phyloP scores from a whole-genome alignment of 2,329 filamentous ascomycete genomes.

The Aspergillus hortae region DNA sequence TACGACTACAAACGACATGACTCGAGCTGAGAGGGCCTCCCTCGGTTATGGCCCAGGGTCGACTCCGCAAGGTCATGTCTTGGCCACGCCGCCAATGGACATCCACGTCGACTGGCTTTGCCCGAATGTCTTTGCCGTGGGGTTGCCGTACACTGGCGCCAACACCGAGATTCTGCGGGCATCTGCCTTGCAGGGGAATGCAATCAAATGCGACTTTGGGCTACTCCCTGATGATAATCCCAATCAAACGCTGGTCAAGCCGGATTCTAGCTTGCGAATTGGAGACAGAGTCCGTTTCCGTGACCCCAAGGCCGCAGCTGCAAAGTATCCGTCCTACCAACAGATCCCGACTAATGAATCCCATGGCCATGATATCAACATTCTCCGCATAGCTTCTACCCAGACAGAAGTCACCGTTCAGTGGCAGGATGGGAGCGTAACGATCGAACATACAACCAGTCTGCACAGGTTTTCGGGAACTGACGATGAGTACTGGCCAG shows the following conservation, averaged over 20 bases:
- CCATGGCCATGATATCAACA: slow-evolving; percentile 57
- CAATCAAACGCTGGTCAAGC: slow-evolving; percentile 3
- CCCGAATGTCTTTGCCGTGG: slow-evolving; percentile 31
- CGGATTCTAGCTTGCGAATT: slow-evolving; percentile 35
- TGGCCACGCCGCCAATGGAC: slow-evolving; percentile 46
- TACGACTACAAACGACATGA: slow-evolving; percentile 51
- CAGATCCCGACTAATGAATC: slow-evolving; percentile 46
- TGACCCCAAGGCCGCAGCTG: slow-evolving; percentile 48
- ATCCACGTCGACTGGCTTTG: slow-evolving; percentile 54
- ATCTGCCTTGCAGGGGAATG: slow-evolving; percentile 15
- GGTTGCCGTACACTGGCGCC: slow-evolving; percentile 15
- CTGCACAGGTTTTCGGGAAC: slow-evolving; percentile 29
- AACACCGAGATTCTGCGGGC: slow-evolving; percentile 16
- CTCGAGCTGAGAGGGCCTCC: slow-evolving; percentile 49
- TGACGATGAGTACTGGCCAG: slow-evolving; percentile 57
- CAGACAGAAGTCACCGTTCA: slow-evolving; percentile 51
- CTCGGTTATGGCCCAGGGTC: slow-evolving; percentile 49
- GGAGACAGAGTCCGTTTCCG: slow-evolving; percentile 55
- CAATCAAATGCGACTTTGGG: slow-evolving; percentile 22
- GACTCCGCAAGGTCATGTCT: slow-evolving; percentile 52
- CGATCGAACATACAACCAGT: slow-evolving; percentile 42
- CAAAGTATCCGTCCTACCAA: slow-evolving; percentile 50
- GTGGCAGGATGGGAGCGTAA: slow-evolving; percentile 57
- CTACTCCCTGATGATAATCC: slow-evolving; percentile 10
- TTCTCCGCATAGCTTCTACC: slow-evolving; percentile 51